Evolutionary conservation across 2,329 filamentous ascomycete species (phyloP), one percentile per base, ranked within the genome.

Genomic region (Trichoderma endophyticum): DNA sequence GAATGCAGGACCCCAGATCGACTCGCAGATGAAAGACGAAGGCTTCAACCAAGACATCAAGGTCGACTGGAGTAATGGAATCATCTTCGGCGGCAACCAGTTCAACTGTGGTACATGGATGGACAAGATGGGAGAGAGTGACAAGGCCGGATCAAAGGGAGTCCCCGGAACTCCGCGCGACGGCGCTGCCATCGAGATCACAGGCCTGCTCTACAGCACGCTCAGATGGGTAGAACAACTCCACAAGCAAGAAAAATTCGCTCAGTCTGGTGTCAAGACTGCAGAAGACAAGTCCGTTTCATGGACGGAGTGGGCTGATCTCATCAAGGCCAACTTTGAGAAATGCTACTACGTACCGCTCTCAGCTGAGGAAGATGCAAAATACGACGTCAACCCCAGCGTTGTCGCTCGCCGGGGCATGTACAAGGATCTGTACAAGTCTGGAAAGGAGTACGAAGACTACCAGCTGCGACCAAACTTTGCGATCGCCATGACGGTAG

Each of bases 41-140:
- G 96, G 96, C 0, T 99, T 99, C 85, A 90, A 98, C 78, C 93
- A 97, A 75, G 91, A 96, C 73, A 92, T 98, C 76, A 89, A 92
- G 73, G 93, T 97, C 12, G 95, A 99, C 80, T 98, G 95, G 95
- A 96, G 90, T 6, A 83, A 80, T 2, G 97, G 96, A 26, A 88
- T 99, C 74, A 91, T 99, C 72, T 97, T 97, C 78, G 96, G 97
- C 71, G 96, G 97, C 39, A 98, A 93, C 78, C 95, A 98, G 79
- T 87, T 85, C 82, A 99, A 99, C 82, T 99, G 97, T 77, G 96
- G 96, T 67, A 99, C 96, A 1, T 99, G 96, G 96, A 98, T 98
- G 94, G 96, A 99, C 86, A 99, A 99, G 87, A 99, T 99, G 96
- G 96, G 96, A n/a, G 96, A 99, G 81, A 97, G 94, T 74, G 90